These are phyloP conservation scores for Nymphaea colorata DNA, from an alignment of 164 flowering plant genomes.

Conservation along the genomic window DNA sequence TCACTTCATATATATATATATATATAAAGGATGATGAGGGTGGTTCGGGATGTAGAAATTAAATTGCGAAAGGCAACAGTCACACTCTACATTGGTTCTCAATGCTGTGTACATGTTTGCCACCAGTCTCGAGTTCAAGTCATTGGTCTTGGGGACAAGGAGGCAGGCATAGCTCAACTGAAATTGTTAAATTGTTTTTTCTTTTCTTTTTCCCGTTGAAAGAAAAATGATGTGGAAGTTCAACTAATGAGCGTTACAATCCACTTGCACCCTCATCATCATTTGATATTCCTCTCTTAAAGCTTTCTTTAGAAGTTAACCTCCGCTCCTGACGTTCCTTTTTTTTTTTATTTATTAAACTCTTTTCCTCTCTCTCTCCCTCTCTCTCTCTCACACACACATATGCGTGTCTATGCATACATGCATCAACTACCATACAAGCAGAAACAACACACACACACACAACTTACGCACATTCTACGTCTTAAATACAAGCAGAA, in stretches of 20 bases:
- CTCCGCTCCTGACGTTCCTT: neutral
- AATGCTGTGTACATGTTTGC: neutral
- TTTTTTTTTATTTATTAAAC: neutral
- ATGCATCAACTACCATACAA: too few species aligned
- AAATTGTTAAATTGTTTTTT: neutral
- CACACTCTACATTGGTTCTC: neutral
- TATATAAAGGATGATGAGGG: too few species aligned
- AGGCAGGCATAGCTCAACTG: neutral
- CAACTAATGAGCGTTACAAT: neutral
- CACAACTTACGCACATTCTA: too few species aligned
- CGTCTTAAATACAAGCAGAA: too few species aligned
- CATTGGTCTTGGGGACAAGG: neutral
- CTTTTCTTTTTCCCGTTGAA: neutral
- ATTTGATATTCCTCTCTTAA: neutral
- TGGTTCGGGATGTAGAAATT: neutral
- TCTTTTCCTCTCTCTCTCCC: neutral
- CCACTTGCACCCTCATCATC: neutral
- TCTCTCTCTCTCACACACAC: neutral
- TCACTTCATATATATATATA: too few species aligned
- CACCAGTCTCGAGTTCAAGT: neutral
- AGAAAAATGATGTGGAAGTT: neutral
- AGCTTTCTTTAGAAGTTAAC: neutral
- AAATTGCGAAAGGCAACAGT: neutral
- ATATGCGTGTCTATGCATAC: too few species aligned
- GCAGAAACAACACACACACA: too few species aligned